These are phyloP conservation scores for Anthostomella pinea DNA, from an alignment of 2,329 filamentous ascomycete genomes.

Conservation along the genomic window DNA sequence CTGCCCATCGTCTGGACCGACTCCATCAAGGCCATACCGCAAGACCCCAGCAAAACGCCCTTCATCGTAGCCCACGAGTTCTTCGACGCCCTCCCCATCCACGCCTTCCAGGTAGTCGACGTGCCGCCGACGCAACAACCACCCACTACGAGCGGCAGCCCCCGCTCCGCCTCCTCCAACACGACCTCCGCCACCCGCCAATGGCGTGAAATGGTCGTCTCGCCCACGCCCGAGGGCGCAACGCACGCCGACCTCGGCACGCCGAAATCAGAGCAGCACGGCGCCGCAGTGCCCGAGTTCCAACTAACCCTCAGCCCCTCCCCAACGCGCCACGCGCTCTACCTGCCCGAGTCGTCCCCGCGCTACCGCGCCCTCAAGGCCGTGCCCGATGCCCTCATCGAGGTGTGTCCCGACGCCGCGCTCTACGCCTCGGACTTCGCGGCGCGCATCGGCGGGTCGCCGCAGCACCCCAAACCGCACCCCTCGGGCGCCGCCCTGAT, in stretches of 20 bases:
- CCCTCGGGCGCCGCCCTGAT: conserved; percentile 89
- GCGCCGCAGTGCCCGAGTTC: conserved; percentile 76
- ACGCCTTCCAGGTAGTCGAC: conserved; percentile 79
- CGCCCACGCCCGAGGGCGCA: conserved; percentile 57
- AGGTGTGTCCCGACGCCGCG: conserved; percentile 85
- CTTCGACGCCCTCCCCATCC: conserved; percentile 95
- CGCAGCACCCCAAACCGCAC: conserved; percentile 49
- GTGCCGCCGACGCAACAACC: conserved; percentile 42
- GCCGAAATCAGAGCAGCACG: conserved; percentile 48
- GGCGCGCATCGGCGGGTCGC: conserved; percentile 72
- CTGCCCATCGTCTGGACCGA: conserved; percentile 88
- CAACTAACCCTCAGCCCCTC: conserved; percentile 74
- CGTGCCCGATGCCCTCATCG: conserved; percentile 69
- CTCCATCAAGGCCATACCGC: conserved; percentile 76
- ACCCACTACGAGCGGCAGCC: conserved; percentile 42
- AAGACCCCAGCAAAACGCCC: conserved; percentile 68
- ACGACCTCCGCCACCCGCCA: conserved; percentile 45
- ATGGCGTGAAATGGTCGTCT: conserved; percentile 82
- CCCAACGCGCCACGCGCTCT: conserved; percentile 77
- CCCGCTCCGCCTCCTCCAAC: conserved; percentile 43
- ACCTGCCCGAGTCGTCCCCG: conserved; percentile 77
- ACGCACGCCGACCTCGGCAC: conserved; percentile 54
- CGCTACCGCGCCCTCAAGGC: conserved; percentile 75
- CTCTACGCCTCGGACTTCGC: conserved; percentile 81
- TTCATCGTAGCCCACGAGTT: conserved; percentile 98